Percentiles rank a stretch among this genome's conserved stretches.
phyloP scores from a whole-genome alignment of 2,329 filamentous ascomycete species.

The Pseudogymnoascus sp. region DNA sequence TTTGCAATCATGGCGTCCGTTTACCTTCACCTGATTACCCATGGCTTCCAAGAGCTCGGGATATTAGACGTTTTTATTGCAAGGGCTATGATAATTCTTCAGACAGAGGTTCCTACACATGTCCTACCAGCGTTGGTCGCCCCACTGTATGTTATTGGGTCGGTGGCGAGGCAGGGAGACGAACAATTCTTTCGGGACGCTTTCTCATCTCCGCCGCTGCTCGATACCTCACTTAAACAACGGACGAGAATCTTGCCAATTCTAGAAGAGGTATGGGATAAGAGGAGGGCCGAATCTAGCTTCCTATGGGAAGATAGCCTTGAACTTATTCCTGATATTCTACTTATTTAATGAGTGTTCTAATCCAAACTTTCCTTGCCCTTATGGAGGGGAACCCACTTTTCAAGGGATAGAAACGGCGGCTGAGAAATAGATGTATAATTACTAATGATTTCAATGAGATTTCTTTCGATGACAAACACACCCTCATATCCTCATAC shows the following conservation, averaged over 20 bases:
- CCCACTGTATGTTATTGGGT: constrained; percentile 22
- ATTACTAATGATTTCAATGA: not conserved
- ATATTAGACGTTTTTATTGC: constrained; percentile 13
- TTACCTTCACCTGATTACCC: constrained; percentile 21
- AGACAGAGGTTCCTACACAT: constrained; percentile 12
- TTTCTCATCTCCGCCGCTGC: constrained; percentile 19
- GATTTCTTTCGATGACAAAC: not conserved
- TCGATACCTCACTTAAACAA: constrained; percentile 22
- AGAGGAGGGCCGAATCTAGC: constrained; percentile 10
- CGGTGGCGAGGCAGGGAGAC: constrained; percentile 17
- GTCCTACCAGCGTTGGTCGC: constrained; percentile 18
- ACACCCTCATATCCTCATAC: not conserved
- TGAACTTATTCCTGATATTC: constrained; percentile 13
- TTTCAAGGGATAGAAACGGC: not conserved
- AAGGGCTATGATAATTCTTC: constrained; percentile 19
- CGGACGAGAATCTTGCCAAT: constrained; percentile 21
- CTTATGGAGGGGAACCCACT: not conserved
- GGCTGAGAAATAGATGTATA: not conserved
- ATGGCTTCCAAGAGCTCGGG: constrained; percentile 16
- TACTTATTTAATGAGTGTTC: constrained; percentile 16
- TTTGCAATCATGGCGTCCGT: constrained; percentile 20
- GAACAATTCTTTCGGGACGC: constrained; percentile 19
- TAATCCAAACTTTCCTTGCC: not conserved
- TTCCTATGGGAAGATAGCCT: constrained; percentile 14
- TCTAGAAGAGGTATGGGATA: constrained; percentile 21